These are phyloP conservation scores for Ganoderma sp. DNA, from an alignment of 1,284 basidiomycete species.

Conservation along the genomic window DNA sequence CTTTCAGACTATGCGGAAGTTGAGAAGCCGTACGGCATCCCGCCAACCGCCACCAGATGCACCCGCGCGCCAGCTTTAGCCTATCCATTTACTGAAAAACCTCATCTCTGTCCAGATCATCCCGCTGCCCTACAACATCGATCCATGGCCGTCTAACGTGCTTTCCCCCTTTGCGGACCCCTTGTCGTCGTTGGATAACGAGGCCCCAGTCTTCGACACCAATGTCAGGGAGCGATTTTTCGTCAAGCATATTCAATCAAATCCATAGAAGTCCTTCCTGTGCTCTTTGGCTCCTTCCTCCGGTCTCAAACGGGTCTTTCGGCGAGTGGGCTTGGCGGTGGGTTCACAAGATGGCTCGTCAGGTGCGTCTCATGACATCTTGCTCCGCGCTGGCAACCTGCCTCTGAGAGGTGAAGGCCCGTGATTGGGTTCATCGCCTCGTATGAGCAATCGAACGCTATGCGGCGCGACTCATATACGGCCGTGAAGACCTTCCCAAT, in stretches of 20 bases:
- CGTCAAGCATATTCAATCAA: background rate
- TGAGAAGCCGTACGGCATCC: conserved; percentile 27
- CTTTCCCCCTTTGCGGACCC: background rate
- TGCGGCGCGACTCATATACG: background rate
- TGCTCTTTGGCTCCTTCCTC: background rate
- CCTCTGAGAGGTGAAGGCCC: background rate
- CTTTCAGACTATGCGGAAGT: conserved; percentile 2
- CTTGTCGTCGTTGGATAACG: background rate
- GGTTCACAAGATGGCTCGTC: background rate
- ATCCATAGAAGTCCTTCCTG: background rate
- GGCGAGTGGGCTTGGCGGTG: background rate
- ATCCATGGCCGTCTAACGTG: background rate
- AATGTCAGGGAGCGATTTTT: background rate
- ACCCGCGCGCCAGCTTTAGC: background rate
- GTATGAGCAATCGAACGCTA: background rate
- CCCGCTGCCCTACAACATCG: background rate
- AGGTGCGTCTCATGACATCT: background rate
- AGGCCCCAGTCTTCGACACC: background rate
- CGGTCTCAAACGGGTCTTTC: background rate
- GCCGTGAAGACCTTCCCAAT: background rate
- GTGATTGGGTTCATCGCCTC: conserved; percentile 1
- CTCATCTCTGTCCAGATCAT: background rate
- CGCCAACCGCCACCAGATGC: conserved; percentile 10
- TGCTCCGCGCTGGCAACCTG: background rate
- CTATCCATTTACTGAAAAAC: background rate